Evolutionary conservation across 176 grass and related monocot species (phyloP).

Genomic region (Oryza glaberrima): DNA sequence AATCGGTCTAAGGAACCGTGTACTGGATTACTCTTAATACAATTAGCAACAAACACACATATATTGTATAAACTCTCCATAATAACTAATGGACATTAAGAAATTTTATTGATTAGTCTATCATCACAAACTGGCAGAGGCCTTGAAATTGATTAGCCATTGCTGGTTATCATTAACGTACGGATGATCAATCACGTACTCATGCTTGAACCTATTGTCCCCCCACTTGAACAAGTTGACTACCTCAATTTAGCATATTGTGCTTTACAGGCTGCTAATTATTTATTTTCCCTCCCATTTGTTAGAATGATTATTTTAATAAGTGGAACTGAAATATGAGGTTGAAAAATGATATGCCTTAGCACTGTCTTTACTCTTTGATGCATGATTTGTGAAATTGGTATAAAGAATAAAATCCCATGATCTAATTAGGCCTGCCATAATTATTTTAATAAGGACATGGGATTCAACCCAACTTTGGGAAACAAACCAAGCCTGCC

Average conservation of each 20-base stretch:
- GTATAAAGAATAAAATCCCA: slow-evolving; percentile 39
- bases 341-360: slow-evolving; percentile 17
- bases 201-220: slow-evolving; percentile 13
- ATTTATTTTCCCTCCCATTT: slow-evolving; percentile 20
- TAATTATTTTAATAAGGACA: too few relatives aligned
- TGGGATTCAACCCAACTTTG: too few relatives aligned
- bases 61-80: neutral
- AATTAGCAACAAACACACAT: neutral
- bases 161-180: neutral
- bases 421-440: neutral
- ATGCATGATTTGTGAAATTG: slow-evolving; percentile 1
- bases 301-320: neutral
- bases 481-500: neutral
- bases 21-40: neutral
- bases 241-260: neutral
- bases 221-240: slow-evolving; percentile 33
- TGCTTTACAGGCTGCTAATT: neutral
- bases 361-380: neutral
- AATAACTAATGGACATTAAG: neutral
- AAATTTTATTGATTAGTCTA: neutral
- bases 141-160: neutral
- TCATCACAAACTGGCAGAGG: neutral
- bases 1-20: neutral
- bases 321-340: neutral
- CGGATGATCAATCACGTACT: slow-evolving; percentile 27